These are phyloP conservation scores for Tripterygium wilfordii DNA, from an alignment of 177 flowering plant genomes.

Conservation along the genomic window DNA sequence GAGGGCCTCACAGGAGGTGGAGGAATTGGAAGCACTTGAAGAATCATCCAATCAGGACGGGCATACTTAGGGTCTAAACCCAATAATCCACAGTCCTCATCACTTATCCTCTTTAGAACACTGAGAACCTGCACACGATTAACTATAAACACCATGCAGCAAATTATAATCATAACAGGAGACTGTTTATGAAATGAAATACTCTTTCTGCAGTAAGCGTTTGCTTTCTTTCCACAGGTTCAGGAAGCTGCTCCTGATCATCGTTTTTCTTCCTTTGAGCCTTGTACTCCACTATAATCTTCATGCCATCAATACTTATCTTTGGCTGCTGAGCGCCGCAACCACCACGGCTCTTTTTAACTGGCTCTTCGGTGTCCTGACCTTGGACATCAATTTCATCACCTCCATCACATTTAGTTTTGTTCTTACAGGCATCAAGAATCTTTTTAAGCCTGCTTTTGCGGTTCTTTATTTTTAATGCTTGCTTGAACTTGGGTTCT, in stretches of 20 bases:
- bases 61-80: conserved; percentile 93
- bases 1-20: conserved; percentile 99
- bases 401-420: conserved; percentile 91
- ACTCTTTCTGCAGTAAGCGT: conserved; percentile 93
- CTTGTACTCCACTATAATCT: conserved; percentile 96
- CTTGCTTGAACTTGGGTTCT: conserved; percentile 86
- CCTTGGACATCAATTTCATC: conserved; percentile 73
- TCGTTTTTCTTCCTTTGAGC: conserved; percentile 77
- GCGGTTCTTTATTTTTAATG: conserved; percentile 71
- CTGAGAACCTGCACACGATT: conserved; percentile 60
- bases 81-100: conserved; percentile 73
- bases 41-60: conserved; percentile 99
- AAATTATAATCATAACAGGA: background rate
- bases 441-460: conserved; percentile 73
- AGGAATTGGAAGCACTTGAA: conserved; percentile 96
- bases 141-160: background rate
- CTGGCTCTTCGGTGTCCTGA: conserved; percentile 73
- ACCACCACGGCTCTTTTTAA: conserved; percentile 82
- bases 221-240: conserved; percentile 97
- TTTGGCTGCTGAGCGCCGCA: conserved; percentile 99
- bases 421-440: conserved; percentile 86
- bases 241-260: conserved; percentile 93
- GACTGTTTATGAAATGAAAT: conserved; percentile 3
- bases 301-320: conserved; percentile 93
- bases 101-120: conserved; percentile 89